Percentiles rank a stretch among this genome's conserved stretches.
Evolutionary conservation across 23 red algal genomes (phyloP).

Genomic region (Chondrus crispus): DNA sequence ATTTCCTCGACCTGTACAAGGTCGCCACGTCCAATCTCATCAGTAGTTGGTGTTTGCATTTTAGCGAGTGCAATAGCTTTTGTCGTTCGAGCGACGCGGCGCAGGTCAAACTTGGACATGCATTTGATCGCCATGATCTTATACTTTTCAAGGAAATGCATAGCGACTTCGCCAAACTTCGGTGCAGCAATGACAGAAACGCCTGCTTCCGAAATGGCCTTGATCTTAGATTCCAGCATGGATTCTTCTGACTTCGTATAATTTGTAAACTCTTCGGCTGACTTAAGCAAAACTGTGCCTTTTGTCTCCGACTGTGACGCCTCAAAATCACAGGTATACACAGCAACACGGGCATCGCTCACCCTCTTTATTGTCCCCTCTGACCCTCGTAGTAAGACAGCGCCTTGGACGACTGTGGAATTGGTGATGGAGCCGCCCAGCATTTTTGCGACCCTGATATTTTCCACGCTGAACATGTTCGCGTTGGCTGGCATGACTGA

Average conservation of each 20-base stretch:
- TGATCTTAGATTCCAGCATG: slow-evolving; percentile 70
- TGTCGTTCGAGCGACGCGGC: slow-evolving; percentile 90
- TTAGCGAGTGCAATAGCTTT: slow-evolving; percentile 81
- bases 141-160: slow-evolving; percentile 98
- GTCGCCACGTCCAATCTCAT: slow-evolving; percentile 89
- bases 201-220: slow-evolving; percentile 71
- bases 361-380: slow-evolving; percentile 85
- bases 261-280: slow-evolving; percentile 77
- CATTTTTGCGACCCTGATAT: slow-evolving; percentile 92
- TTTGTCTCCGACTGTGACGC: slow-evolving; percentile 92
- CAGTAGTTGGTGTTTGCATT: slow-evolving; percentile 70
- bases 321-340: slow-evolving; percentile 95
- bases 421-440: slow-evolving; percentile 72
- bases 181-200: slow-evolving; percentile 84
- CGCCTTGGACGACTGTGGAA: slow-evolving; percentile 75
- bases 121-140: slow-evolving; percentile 88
- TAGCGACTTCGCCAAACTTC: slow-evolving; percentile 98
- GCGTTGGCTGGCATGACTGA: slow-evolving; percentile 65
- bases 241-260: slow-evolving; percentile 92
- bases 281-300: slow-evolving; percentile 95
- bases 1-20: slow-evolving; percentile 78
- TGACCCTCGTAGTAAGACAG: slow-evolving; percentile 73
- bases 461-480: slow-evolving; percentile 87
- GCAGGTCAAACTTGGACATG: slow-evolving; percentile 91
- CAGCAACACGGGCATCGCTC: slow-evolving; percentile 71